Evolutionary conservation across 2,329 filamentous ascomycete species (phyloP), one percentile per base, ranked within the genome.

Genomic region (Neopestalotiopsis sp.): DNA sequence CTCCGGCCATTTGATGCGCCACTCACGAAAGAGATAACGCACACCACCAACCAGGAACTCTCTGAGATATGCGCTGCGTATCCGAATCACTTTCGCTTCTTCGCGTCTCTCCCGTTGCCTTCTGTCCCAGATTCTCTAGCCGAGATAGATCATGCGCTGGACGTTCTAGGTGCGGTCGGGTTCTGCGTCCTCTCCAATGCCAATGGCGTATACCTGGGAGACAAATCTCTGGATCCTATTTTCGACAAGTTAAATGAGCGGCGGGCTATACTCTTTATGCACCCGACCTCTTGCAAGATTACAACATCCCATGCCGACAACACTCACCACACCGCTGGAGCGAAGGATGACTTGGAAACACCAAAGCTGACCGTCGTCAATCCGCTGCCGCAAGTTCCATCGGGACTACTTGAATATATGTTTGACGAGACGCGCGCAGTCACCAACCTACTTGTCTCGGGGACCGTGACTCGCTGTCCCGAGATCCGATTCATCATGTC

Each of bases 401-500:
- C 61, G 12, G 61, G 61, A 17, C 61, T 65, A 34, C 40, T 65
- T 3, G 61, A 65, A 65, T 65, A 65, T 9, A 65, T 65, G 61
- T 65, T 65, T 32, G 61, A 65, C 61, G 61, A 65, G n/a, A 65
- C 61, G n/a, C 32, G 61, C 13, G 61, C 61, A 2, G 7, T 65
- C 61, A n/a, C 40, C 12, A 65, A 65, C 49, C 61, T 65, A n/a
- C 40, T 65, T 24, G n/a, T 65, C 5, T 65, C 61, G 17, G 61
- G 40, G 34, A 65, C 61, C 20, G 61, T 65, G 4, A 65, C 61
- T 42, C 61, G 61, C 34, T 65, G 61, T 32, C 40, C 61, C 9
- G n/a, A 65, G 0, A 65, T 65, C 40, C n/a, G 20, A 53, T 65
- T 65, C 40, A 65, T 65, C 61, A 65, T 65, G 61, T 65, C 61